Evolutionary conservation across 2,329 filamentous ascomycete species (phyloP).

Genomic region (Corniculantispora saksenae): DNA sequence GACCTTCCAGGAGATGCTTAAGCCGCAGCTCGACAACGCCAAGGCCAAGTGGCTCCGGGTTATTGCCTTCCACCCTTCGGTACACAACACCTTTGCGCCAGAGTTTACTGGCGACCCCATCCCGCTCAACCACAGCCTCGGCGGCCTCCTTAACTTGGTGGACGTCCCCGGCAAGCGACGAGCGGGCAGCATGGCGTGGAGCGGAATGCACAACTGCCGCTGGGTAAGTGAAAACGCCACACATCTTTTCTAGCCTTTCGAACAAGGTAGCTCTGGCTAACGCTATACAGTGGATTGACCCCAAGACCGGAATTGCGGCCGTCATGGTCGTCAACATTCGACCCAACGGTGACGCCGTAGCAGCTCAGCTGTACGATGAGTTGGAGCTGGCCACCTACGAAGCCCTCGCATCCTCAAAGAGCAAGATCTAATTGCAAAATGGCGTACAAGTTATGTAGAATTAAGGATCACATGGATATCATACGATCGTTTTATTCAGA

Average conservation of each 20-base stretch:
- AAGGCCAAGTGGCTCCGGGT: constrained; percentile 25
- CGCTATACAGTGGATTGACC: constrained; percentile 38
- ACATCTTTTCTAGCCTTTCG: not conserved
- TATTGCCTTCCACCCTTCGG: constrained; percentile 23
- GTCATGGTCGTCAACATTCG: constrained; percentile 41
- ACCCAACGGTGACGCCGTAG: constrained; percentile 40
- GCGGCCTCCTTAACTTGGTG: constrained; percentile 41
- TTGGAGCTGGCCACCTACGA: constrained; percentile 42
- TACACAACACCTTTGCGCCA: constrained; percentile 33
- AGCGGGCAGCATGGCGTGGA: constrained; percentile 46
- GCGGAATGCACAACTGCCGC: constrained; percentile 43
- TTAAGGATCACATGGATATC: not conserved
- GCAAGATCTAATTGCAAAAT: constrained; percentile 1
- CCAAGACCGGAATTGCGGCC: constrained; percentile 40
- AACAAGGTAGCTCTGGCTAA: not conserved
- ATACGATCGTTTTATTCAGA: not conserved
- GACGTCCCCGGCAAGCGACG: constrained; percentile 42
- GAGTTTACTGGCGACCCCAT: constrained; percentile 36
- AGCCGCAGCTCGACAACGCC: constrained; percentile 34
- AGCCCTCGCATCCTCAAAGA: not conserved
- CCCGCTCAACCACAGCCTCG: constrained; percentile 39
- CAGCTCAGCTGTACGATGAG: constrained; percentile 39
- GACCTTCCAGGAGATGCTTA: constrained; percentile 30
- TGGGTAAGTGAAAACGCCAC: constrained; percentile 38
- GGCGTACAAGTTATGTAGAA: not conserved